A percentile compares a stretch with the other conserved stretches of the same genome.
Conservation (phyloP, 352 stramenopile species). For the Globisporangium radiosum region DNA sequence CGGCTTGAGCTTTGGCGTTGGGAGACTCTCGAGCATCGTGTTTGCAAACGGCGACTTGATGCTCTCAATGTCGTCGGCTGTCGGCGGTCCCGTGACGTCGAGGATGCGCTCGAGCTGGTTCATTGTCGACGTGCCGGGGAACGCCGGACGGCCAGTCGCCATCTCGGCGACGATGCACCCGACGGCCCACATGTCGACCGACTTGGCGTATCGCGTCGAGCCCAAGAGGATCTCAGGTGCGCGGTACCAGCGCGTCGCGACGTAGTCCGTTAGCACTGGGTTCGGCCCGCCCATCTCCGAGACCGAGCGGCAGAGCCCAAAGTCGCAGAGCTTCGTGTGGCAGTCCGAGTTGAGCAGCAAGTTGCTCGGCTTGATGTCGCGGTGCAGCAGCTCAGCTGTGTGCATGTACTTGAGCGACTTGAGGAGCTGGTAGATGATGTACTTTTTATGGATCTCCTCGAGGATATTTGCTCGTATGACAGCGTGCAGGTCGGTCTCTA, state of each 20-base stretch:
- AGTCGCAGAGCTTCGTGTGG: constrained; percentile 95
- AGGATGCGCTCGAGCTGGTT: constrained; percentile 96
- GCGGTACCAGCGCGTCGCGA: constrained; percentile 94
- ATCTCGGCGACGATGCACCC: constrained; percentile 94
- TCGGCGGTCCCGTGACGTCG: constrained; percentile 89
- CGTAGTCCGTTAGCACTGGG: constrained; percentile 93
- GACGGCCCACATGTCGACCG: constrained; percentile 92
- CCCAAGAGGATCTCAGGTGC: constrained; percentile 94
- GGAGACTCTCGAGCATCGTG: constrained; percentile 92
- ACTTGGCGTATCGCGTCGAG: constrained; percentile 90
- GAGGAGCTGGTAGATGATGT: constrained; percentile 95
- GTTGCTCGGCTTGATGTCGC: constrained; percentile 97
- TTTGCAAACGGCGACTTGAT: constrained; percentile 91
- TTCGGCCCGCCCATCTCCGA: constrained; percentile 76
- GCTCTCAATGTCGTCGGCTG: constrained; percentile 84
- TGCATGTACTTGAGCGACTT: constrained; percentile 97
- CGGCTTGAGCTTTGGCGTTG: constrained; percentile 56
- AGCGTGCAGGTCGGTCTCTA: constrained; percentile 94
- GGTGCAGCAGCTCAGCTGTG: constrained; percentile 90
- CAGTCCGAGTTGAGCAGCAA: constrained; percentile 94
- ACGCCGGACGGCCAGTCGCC: constrained; percentile 87
- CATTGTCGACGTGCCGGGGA: constrained; percentile 94
- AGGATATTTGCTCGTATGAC: constrained; percentile 94
- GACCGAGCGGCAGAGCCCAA: constrained; percentile 92
- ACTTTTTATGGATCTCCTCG: constrained; percentile 96